Evolutionary conservation across 306 rosid genomes (phyloP).

Genomic region (Begonia loranthoides): DNA sequence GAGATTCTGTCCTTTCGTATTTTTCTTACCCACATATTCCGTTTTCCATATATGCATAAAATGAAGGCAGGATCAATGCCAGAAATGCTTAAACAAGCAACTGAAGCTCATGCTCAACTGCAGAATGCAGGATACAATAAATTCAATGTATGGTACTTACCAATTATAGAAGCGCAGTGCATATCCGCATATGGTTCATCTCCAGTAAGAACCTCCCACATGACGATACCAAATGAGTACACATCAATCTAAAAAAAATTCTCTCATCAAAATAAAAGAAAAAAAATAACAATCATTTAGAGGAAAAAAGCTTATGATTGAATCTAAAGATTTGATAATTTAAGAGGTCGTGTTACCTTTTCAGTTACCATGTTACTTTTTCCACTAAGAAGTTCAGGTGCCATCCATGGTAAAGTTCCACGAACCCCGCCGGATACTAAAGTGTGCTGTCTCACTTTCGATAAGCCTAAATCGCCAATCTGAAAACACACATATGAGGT

Average conservation of each 20-base stretch:
- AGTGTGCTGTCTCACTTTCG: constrained; percentile 75
- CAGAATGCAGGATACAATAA: constrained; percentile 4
- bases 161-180: constrained; percentile 95
- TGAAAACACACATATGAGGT: constrained; percentile 15
- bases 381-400: constrained; percentile 81
- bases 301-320: too few species aligned
- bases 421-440: constrained; percentile 83
- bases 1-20: too few species aligned
- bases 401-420: constrained; percentile 96
- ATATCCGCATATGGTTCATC: constrained; percentile 91
- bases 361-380: constrained; percentile 86
- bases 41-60: too few species aligned
- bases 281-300: background rate
- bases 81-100: background rate
- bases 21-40: too few species aligned
- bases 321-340: too few species aligned
- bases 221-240: constrained; percentile 81
- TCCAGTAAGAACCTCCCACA: constrained; percentile 85
- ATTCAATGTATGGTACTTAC: constrained; percentile 12
- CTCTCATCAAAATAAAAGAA: constrained; percentile 8
- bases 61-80: too few species aligned
- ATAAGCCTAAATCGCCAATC: constrained; percentile 93
- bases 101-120: constrained; percentile 1
- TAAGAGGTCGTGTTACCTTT: constrained; percentile 34
- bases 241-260: constrained; percentile 53